These are phyloP conservation scores for Pelargonium fulgidum DNA, from an alignment of 441 rosid species.

Conservation along the genomic window DNA sequence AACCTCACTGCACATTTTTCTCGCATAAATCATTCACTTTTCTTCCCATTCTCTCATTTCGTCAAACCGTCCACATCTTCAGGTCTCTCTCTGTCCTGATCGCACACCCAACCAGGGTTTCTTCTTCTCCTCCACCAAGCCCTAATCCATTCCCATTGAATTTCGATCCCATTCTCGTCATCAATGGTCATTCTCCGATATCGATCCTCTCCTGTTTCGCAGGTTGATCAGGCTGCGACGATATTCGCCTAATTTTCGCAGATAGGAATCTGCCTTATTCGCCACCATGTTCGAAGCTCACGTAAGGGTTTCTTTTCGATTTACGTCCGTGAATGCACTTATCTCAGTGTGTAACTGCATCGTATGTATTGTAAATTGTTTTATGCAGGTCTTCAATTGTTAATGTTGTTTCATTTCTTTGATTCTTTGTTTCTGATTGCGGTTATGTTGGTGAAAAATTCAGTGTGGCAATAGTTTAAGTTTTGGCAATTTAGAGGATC, in stretches of 20 bases:
- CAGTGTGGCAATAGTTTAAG: no score
- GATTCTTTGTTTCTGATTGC: no score
- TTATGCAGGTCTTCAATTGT: not conserved
- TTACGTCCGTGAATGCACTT: not conserved
- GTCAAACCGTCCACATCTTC: constrained; percentile 40
- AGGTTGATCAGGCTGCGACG: not conserved
- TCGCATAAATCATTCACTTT: not conserved
- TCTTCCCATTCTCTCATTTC: constrained; percentile 17
- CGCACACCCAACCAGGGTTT: constrained; percentile 15
- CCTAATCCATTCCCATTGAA: constrained; percentile 17
- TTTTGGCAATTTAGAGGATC: no score
- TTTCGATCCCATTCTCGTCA: constrained; percentile 7
- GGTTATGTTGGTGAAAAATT: no score
- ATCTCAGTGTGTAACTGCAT: not conserved
- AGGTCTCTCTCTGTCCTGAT: constrained; percentile 26
- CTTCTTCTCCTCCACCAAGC: constrained; percentile 12
- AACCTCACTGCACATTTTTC: not conserved
- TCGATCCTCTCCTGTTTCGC: constrained; percentile 31
- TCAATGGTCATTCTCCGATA: constrained; percentile 30
- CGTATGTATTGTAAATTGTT: not conserved
- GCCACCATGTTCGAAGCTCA: constrained; percentile 82
- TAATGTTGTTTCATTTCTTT: not conserved
- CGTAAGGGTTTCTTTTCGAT: constrained; percentile 36
- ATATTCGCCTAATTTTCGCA: not conserved
- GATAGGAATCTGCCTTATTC: constrained; percentile 19